Evolutionary conservation across 1,284 basidiomycete genomes (phyloP), one percentile per base, ranked within the genome.

Genomic region (Phaffia rhodozyma): DNA sequence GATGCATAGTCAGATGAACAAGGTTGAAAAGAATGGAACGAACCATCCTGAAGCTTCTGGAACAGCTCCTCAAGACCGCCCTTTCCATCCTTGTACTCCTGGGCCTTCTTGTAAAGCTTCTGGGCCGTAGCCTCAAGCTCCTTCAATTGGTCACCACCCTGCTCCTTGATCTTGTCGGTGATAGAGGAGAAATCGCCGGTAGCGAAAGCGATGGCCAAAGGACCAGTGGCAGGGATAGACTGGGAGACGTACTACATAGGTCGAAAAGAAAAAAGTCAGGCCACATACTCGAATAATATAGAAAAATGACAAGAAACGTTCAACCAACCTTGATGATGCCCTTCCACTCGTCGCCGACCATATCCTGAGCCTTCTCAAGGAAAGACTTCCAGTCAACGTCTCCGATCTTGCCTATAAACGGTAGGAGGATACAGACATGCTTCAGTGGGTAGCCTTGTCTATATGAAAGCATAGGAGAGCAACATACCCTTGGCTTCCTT

Each of bases 311-410:
- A 43, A 51, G 18, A 60, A 11, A 23, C 4, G 29, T 30, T 29
- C 21, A 3, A 70, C 73, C 69, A 66, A 74, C 72, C 59, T 73
- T 71, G 49, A 76, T 69, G 57, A 69, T 60, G 47, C 71, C 66
- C 67, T 74, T 70, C 52, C 69, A 67, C 62, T 70, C 67, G 34
- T 70, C 70, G 7, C 73, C 72, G 58, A 73, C 66, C 67, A 75
- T 71, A 61, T 68, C 68, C 69, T 71, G 71, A 34, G 75, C 66
- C 51, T 73, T 71, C 34, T 69, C 54, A 4, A 70, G 70, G 48
- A 75, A 66, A 27, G 55, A 63, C 66, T 72, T 72, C 75, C 75
- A 76, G 67, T 76, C 74, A 9, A 76, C 66, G 34, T 76, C 69
- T 63, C 68, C 51, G 23, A 70, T 68, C 64, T 75, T 71, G 29